These are phyloP conservation scores for Schizochytrium sp. DNA, from an alignment of 108 stramenopile species.

Conservation along the genomic window DNA sequence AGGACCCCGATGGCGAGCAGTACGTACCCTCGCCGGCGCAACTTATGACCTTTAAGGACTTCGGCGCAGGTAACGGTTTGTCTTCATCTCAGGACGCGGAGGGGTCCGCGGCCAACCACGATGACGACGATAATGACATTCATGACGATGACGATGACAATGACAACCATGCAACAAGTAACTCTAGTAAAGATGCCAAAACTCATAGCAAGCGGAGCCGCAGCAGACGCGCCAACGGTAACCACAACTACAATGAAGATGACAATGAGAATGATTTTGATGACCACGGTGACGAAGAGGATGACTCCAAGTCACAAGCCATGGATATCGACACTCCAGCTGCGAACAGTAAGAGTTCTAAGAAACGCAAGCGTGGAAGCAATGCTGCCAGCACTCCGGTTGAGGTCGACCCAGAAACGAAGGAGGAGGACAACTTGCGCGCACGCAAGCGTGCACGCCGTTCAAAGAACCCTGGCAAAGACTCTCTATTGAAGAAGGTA, in stretches of 20 bases:
- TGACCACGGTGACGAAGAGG: neutral
- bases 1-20: slow-evolving; percentile 31
- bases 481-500: slow-evolving; percentile 21
- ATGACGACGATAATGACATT: neutral
- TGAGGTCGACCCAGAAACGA: neutral
- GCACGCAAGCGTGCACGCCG: slow-evolving; percentile 1
- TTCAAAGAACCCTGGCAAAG: neutral
- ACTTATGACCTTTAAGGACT: slow-evolving; percentile 14
- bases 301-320: neutral
- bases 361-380: slow-evolving; percentile 38
- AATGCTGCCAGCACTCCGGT: neutral
- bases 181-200: neutral
- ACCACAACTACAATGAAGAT: neutral
- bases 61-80: neutral
- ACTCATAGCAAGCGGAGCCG: too few species aligned
- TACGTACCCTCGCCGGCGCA: slow-evolving; percentile 20
- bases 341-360: neutral
- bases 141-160: neutral
- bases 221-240: too few species aligned
- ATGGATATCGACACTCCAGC: neutral
- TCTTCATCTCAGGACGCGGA: neutral
- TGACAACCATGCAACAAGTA: neutral
- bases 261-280: neutral
- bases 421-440: slow-evolving; percentile 19
- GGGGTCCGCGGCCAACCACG: slow-evolving; percentile 1